Conservation (phyloP, 163 green algal genomes). For the Scenedesmus sp. region DNA sequence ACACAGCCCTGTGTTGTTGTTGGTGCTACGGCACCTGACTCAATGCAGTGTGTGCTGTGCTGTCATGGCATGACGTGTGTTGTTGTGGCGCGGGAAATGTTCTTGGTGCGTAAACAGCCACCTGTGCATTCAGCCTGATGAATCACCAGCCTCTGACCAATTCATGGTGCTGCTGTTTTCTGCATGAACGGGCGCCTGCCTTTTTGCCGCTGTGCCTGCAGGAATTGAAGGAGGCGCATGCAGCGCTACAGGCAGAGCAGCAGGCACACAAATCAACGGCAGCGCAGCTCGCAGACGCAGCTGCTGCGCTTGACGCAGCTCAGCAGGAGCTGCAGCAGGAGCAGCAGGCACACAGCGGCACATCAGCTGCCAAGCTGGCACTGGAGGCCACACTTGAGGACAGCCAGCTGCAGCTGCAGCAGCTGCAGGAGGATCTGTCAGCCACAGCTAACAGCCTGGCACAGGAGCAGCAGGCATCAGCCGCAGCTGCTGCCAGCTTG, state of each 20-base stretch:
- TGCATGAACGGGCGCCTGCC: background rate
- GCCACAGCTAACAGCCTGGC: background rate
- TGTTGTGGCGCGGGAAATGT: background rate
- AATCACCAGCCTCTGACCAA: background rate
- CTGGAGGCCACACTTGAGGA: background rate
- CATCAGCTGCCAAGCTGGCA: background rate
- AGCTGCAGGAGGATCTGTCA: background rate
- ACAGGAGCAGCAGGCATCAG: slow-evolving; percentile 13
- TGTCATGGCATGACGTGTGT: background rate
- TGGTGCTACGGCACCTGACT: no score
- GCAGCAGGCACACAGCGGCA: slow-evolving; percentile 7
- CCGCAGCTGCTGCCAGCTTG: background rate
- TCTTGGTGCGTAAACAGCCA: no score
- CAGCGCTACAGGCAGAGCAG: background rate
- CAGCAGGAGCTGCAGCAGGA: slow-evolving; percentile 4
- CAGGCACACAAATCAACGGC: background rate
- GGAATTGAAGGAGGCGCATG: background rate
- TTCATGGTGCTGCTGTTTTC: no score
- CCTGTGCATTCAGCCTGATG: background rate
- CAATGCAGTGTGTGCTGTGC: background rate
- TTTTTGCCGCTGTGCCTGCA: background rate
- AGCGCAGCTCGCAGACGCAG: slow-evolving; percentile 5
- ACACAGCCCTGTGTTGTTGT: no score
- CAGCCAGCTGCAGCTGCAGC: slow-evolving; percentile 5
- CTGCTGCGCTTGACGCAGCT: background rate